phyloP scores from a whole-genome alignment of 495 filamentous ascomycete genomes.

The Tetracladium marchalianum region DNA sequence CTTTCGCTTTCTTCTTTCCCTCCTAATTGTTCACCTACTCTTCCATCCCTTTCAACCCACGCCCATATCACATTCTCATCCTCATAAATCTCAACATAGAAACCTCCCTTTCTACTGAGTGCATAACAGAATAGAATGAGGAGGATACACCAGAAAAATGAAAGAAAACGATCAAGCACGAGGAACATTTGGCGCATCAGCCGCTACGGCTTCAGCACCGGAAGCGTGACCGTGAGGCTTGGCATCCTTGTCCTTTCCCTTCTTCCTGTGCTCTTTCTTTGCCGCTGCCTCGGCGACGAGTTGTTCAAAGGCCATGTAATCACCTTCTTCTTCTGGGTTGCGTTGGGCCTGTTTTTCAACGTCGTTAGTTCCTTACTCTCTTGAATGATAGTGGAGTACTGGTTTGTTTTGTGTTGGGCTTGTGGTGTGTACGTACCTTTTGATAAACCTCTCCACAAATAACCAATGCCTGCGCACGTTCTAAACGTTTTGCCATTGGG shows the following conservation, averaged over 20 bases:
- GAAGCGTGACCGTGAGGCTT: constrained; percentile 14
- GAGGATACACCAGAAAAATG: no score
- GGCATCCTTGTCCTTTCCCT: constrained; percentile 57
- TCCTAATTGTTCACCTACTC: no score
- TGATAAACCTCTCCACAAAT: constrained; percentile 80
- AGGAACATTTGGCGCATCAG: constrained; percentile 37
- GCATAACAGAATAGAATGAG: no score
- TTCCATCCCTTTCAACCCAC: no score
- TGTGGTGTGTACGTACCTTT: constrained; percentile 48
- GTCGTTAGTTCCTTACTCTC: constrained; percentile 15
- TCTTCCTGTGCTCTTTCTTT: constrained; percentile 78
- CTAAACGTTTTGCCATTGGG: constrained; percentile 70
- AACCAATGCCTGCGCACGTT: constrained; percentile 82
- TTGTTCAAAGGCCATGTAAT: constrained; percentile 98
- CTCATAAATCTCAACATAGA: no score
- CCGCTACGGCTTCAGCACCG: constrained; percentile 23
- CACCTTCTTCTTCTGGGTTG: constrained; percentile 92
- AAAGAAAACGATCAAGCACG: constrained; percentile 8
- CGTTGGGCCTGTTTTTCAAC: constrained; percentile 58
- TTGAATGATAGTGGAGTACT: background rate
- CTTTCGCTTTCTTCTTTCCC: no score
- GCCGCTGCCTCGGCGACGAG: constrained; percentile 92
- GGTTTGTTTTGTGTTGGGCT: background rate
- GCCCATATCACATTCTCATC: no score
- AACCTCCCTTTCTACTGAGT: no score